Evolutionary conservation across 768 basidiomycete genomes (phyloP).

Genomic region (Pluteus cervinus): DNA sequence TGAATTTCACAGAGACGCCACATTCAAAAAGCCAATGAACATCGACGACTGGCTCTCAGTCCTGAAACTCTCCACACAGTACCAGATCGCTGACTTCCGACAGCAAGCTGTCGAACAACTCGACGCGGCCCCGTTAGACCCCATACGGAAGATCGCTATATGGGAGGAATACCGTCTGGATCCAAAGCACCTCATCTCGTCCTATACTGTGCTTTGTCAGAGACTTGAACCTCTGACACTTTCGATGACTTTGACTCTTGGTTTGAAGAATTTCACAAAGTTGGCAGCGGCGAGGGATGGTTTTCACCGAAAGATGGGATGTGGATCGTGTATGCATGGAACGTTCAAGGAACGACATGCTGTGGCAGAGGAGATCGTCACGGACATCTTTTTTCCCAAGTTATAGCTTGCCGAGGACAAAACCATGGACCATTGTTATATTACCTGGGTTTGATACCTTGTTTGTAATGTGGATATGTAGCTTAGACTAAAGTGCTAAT

Average conservation of each 20-base stretch:
- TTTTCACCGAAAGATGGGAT: conserved; percentile 23
- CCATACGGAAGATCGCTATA: conserved; percentile 27
- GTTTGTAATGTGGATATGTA: too few species aligned
- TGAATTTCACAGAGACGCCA: conserved; percentile 7
- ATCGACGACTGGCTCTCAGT: conserved; percentile 26
- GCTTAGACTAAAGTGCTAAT: too few species aligned
- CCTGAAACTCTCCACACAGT: conserved; percentile 27
- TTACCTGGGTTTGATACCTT: too few species aligned
- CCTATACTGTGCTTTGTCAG: conserved; percentile 23
- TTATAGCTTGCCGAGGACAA: too few species aligned
- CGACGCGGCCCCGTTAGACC: conserved; percentile 22
- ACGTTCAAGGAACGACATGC: conserved; percentile 1
- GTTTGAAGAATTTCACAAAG: conserved; percentile 26
- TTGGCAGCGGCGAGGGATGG: conserved; percentile 25
- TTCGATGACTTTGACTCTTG: conserved; percentile 24
- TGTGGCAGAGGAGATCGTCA: conserved; percentile 3
- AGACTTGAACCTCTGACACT: conserved; percentile 25
- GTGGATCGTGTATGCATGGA: conserved; percentile 7
- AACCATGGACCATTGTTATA: too few species aligned
- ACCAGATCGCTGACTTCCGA: conserved; percentile 24
- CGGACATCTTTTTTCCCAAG: conserved; percentile 1
- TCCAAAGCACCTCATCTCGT: conserved; percentile 18
- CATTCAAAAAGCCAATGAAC: conserved; percentile 15
- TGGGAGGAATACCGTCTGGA: conserved; percentile 30
- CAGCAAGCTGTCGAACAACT: conserved; percentile 21